Evolutionary conservation across 2,329 filamentous ascomycete species (phyloP).

Genomic region (Fusarium haematococcum): DNA sequence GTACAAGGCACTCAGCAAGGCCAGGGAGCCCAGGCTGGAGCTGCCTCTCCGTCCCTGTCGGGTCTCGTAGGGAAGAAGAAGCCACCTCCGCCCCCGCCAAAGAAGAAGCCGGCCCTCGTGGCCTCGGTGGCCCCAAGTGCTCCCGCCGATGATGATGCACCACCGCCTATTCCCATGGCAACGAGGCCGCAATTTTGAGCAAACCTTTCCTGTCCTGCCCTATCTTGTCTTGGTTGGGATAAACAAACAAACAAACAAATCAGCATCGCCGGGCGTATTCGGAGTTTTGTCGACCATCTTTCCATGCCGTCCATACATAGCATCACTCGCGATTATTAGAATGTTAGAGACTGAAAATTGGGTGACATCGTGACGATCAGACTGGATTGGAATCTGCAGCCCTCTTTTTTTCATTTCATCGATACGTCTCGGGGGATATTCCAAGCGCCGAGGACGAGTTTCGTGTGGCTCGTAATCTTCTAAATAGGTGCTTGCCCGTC

Average conservation of each 20-base stretch:
- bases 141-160: slow-evolving; percentile 47
- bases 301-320: not conserved
- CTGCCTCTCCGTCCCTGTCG: slow-evolving; percentile 22
- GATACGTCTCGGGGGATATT: slow-evolving; percentile 36
- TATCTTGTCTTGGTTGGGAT: not conserved
- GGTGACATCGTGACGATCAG: slow-evolving; percentile 5
- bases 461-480: slow-evolving; percentile 40
- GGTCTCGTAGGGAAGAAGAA: slow-evolving; percentile 62
- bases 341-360: not conserved
- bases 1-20: slow-evolving; percentile 29
- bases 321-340: not conserved
- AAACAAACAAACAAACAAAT: not conserved
- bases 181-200: slow-evolving; percentile 61
- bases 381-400: slow-evolving; percentile 30
- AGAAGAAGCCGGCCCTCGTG: slow-evolving; percentile 61
- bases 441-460: slow-evolving; percentile 38
- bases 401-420: slow-evolving; percentile 41
- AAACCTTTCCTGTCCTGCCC: not conserved
- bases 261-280: slow-evolving; percentile 27
- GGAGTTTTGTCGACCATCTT: slow-evolving; percentile 15
- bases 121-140: slow-evolving; percentile 21
- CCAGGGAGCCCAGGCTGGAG: slow-evolving; percentile 12
- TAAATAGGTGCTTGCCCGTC: slow-evolving; percentile 32
- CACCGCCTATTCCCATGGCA: slow-evolving; percentile 65
- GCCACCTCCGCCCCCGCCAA: slow-evolving; percentile 63